Evolutionary conservation across 2,329 filamentous ascomycete genomes (phyloP), one percentile per base, ranked within the genome.

Genomic region (Coniochaeta sp.): DNA sequence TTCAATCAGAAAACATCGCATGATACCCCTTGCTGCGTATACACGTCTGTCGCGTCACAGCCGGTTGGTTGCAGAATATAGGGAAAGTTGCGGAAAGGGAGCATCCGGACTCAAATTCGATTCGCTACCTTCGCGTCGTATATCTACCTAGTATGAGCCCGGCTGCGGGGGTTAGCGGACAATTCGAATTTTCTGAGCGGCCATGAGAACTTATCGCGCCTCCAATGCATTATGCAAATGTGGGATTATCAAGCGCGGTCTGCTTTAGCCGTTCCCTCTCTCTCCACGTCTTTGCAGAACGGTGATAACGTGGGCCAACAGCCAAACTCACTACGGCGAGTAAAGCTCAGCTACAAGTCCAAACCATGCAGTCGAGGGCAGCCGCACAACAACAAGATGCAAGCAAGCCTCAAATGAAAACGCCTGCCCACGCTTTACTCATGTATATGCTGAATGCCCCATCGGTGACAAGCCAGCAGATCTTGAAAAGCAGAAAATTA

Each of bases 61-160:
- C 10, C 42, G 19, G 10, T 50, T 26, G 47, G 4, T 4, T n/a
- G 47, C 26, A n/a, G 14, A 28, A 52, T 5, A 6, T 8, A n/a
- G 47, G 24, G n/a, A 24, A 36, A 58, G 55, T 38, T n/a, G n/a
- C n/a, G n/a, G n/a, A n/a, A n/a, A n/a, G n/a, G n/a, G n/a, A n/a
- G n/a, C n/a, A n/a, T n/a, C n/a, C n/a, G n/a, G n/a, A n/a, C n/a
- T n/a, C n/a, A n/a, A n/a, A n/a, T n/a, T n/a, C n/a, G n/a, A n/a
- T n/a, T n/a, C n/a, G n/a, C n/a, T n/a, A n/a, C n/a, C n/a, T n/a
- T n/a, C n/a, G n/a, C n/a, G n/a, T n/a, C n/a, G n/a, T n/a, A n/a
- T n/a, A n/a, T n/a, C 16, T 10, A 40, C 17, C 16, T 40, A 65
- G 68, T 69, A 68, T 69, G 68, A 69, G 68, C 67, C 66, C 67